Evolutionary conservation across 768 basidiomycete genomes (phyloP), one percentile per base, ranked within the genome.

Genomic region (Cystofilobasidium capitatum): DNA sequence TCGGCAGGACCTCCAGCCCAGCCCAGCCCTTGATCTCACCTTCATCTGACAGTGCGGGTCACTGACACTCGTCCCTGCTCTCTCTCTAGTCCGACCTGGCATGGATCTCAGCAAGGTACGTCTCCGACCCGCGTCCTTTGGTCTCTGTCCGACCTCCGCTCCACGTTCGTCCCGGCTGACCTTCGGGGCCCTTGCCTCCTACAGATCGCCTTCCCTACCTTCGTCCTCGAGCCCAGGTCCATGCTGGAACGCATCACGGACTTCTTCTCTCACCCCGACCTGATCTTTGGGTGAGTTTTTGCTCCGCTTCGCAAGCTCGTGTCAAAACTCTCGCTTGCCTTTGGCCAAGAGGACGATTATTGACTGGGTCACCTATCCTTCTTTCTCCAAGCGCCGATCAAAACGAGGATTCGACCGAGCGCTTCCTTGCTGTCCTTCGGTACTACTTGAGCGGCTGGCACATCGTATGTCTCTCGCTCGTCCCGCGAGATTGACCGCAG

Each of bases 381-480:
- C 29, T 26, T 58, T 62, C 74, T 31, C 72, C n/a, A n/a, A 94
- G 93, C 45, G 88, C 89, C 55, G 90, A 89, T 71, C 76, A 84
- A n/a, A 85, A 84, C 74, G 81, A 82, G 45, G 86, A 91, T 73
- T 84, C 90, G 37, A 88, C 94, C 76, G 92, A 94, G 75, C 81
- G 96, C 51, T 97, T 97, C 77, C 82, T 94, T 70, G 83, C 85
- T 59, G 91, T 98, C 1, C 81, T 97, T 39, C 87, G 88, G 70
- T 96, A 93, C 76, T 99, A 97, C 76, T 86, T 99, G 57, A 87
- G 89, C n/a, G 96, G 96, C 29, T 99, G 96, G 96, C 96, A 98
- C 78, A 93, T 97, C 80, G 61, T 67, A 22, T 37, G 66, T 57
- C 22, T 12, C n/a, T 0, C 36, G n/a, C 26, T 24, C 13, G 0